These are phyloP conservation scores for Populus hybrid DNA, from an alignment of 441 rosid species.

Conservation along the genomic window DNA sequence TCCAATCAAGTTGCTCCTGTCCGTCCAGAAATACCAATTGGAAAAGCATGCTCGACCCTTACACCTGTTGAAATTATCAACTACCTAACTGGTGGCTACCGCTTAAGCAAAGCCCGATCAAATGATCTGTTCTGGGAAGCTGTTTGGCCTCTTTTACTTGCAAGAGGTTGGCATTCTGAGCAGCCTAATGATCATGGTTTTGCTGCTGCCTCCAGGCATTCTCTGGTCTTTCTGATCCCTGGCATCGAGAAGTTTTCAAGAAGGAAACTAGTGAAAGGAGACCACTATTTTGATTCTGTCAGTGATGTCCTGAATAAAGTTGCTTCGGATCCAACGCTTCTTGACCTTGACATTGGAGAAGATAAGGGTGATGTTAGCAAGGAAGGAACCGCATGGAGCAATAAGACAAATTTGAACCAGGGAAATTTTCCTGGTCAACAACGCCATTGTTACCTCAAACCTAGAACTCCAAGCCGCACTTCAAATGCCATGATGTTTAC, in stretches of 20 bases:
- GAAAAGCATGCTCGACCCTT: constrained; percentile 54
- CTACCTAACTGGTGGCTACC: constrained; percentile 45
- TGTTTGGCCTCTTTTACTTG: constrained; percentile 67
- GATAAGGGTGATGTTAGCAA: constrained; percentile 25
- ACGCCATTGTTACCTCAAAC: constrained; percentile 53
- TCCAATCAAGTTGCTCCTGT: constrained; percentile 24
- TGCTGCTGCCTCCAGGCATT: too few species aligned
- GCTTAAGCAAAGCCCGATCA: constrained; percentile 66
- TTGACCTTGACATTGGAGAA: constrained; percentile 48
- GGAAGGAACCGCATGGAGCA: constrained; percentile 36
- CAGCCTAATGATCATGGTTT: constrained; percentile 43
- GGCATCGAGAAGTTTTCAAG: too few species aligned
- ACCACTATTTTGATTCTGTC: too few species aligned
- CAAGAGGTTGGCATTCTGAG: constrained; percentile 72
- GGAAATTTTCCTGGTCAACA: constrained; percentile 27
- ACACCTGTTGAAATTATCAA: constrained; percentile 43
- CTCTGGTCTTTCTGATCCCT: too few species aligned
- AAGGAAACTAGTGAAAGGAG: too few species aligned
- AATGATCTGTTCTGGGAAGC: constrained; percentile 70
- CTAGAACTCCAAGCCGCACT: constrained; percentile 38
- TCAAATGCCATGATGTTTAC: constrained; percentile 45
- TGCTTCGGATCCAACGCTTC: constrained; percentile 69
- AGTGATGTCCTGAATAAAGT: constrained; percentile 46
- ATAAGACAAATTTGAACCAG: constrained; percentile 22
- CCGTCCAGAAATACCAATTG: constrained; percentile 46